Evolutionary conservation across 1,284 basidiomycete species (phyloP).

Genomic region (Cryptococcus maquisensis): DNA sequence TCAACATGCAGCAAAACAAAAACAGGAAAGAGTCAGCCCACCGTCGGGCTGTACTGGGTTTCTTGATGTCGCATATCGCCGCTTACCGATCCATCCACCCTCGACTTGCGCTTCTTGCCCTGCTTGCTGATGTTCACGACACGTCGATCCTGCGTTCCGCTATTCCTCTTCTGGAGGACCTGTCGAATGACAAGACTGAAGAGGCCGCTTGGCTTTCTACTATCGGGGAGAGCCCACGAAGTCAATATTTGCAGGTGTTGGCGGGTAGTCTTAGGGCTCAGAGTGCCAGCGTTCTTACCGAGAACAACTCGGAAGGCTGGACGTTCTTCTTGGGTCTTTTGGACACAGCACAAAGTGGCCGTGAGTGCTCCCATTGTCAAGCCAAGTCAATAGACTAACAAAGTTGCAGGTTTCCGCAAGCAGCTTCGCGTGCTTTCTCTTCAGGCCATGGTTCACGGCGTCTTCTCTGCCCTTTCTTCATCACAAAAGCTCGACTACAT

Average conservation of each 20-base stretch:
- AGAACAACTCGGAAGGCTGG: slow-evolving; percentile 23
- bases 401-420: not conserved
- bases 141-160: slow-evolving; percentile 59
- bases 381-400: not conserved
- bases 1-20: slow-evolving; percentile 43
- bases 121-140: slow-evolving; percentile 61
- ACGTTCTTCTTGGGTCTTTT: slow-evolving; percentile 19
- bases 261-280: slow-evolving; percentile 17
- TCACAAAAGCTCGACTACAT: slow-evolving; percentile 29
- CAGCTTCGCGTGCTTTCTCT: slow-evolving; percentile 25
- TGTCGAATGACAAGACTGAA: slow-evolving; percentile 17
- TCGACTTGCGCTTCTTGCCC: slow-evolving; percentile 59
- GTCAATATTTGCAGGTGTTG: slow-evolving; percentile 26
- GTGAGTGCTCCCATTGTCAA: not conserved
- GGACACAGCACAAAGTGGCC: not conserved
- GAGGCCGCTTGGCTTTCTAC: slow-evolving; percentile 23
- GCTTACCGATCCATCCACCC: slow-evolving; percentile 57
- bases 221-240: slow-evolving; percentile 8
- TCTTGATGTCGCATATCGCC: slow-evolving; percentile 73
- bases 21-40: slow-evolving; percentile 63
- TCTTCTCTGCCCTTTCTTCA: slow-evolving; percentile 29
- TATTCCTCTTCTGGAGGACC: slow-evolving; percentile 57
- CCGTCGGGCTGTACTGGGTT: slow-evolving; percentile 71
- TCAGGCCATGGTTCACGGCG: slow-evolving; percentile 28
- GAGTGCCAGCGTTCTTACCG: slow-evolving; percentile 19